These are phyloP conservation scores for Sabuloglossum arenarium DNA, from an alignment of 495 filamentous ascomycete species.

Conservation along the genomic window DNA sequence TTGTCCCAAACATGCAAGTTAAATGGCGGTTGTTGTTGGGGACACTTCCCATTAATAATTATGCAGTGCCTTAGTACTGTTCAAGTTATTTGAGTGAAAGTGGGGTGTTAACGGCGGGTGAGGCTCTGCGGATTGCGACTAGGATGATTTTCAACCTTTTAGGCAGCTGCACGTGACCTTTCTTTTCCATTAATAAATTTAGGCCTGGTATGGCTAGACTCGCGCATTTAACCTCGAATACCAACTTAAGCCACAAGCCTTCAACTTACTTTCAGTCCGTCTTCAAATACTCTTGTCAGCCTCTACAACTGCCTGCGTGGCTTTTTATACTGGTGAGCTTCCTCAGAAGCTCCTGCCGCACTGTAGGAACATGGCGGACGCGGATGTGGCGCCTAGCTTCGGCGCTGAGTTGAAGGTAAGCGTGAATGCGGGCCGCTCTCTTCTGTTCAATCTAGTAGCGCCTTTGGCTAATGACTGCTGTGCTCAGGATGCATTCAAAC, in stretches of 20 bases:
- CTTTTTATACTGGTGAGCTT: neutral
- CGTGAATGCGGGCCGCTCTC: too few species aligned
- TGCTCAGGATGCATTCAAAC: constrained; percentile 75
- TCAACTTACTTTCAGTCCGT: too few species aligned
- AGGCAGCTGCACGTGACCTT: neutral
- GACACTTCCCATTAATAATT: too few species aligned
- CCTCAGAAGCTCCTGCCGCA: neutral
- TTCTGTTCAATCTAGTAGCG: neutral
- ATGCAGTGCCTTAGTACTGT: neutral
- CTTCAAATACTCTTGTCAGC: neutral
- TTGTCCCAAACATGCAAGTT: too few species aligned
- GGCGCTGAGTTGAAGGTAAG: constrained; percentile 78
- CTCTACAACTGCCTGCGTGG: neutral
- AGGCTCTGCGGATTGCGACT: neutral
- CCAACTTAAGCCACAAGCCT: too few species aligned
- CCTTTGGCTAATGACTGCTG: neutral
- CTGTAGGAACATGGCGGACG: constrained; percentile 38
- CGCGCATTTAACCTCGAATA: neutral
- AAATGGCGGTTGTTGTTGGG: too few species aligned
- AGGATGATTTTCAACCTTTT: neutral
- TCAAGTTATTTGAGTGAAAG: too few species aligned
- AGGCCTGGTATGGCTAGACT: neutral
- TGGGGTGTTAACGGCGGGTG: neutral
- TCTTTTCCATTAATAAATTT: too few species aligned
- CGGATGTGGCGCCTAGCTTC: constrained; percentile 47